These are phyloP conservation scores for Nemophila menziesii DNA, from an alignment of 257 asterid genomes.

Conservation along the genomic window DNA sequence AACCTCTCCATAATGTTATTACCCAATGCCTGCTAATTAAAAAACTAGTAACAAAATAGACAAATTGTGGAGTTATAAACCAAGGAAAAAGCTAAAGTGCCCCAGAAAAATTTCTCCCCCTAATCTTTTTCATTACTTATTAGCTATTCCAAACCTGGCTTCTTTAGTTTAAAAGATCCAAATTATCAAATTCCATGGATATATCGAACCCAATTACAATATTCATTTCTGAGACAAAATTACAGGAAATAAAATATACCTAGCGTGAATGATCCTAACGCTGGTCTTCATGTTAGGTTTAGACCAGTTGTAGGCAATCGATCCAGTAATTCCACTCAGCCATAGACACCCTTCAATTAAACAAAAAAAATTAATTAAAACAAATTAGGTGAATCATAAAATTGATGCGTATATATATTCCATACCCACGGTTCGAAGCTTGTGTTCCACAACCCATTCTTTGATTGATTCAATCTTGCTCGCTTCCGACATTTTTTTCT, in stretches of 20 bases:
- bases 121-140: too few relatives aligned
- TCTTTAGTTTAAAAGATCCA: too few relatives aligned
- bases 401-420: not conserved
- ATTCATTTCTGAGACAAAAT: too few relatives aligned
- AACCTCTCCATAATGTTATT: too few relatives aligned
- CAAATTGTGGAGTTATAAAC: too few relatives aligned
- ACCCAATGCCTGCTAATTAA: too few relatives aligned
- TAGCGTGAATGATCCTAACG: conserved; percentile 85
- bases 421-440: conserved; percentile 72
- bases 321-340: conserved; percentile 65
- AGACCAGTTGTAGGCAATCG: conserved; percentile 91
- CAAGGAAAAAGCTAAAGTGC: too few relatives aligned
- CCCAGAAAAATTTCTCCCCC: too few relatives aligned
- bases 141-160: too few relatives aligned
- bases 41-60: too few relatives aligned
- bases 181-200: too few relatives aligned
- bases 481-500: conserved; percentile 34
- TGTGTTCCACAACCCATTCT: conserved; percentile 79
- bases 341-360: conserved; percentile 24
- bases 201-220: too few relatives aligned
- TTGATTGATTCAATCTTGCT: conserved; percentile 38
- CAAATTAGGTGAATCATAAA: not conserved
- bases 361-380: not conserved
- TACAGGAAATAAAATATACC: conserved; percentile 20
- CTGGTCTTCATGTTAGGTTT: conserved; percentile 85